Base-by-base conservation (phyloP, 2,329 filamentous ascomycete species). In the Beauveria asiatica region DNA sequence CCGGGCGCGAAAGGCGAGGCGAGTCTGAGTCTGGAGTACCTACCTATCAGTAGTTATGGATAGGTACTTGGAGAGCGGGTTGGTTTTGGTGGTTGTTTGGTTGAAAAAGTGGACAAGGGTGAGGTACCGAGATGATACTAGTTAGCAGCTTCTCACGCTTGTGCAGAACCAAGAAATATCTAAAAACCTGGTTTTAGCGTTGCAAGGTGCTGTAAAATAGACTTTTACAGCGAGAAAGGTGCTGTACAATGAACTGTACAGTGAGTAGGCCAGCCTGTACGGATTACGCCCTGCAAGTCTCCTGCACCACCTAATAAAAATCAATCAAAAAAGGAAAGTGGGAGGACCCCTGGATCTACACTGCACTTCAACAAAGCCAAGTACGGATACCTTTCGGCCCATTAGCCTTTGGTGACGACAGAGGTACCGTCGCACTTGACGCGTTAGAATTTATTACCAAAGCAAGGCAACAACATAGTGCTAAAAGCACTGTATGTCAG, bases 321-420 rank as follows among this genome's bases (percentile, higher is more conserved):
- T n/a, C 51, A 5, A 37, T 37, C 33, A 37, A 16, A 41, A 42
- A 4, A 3, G 17, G 41, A 23, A 30, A 13, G 44, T 39, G 16
- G 37, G 33, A 37, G 37, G 37, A 52, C 56, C 56, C 56, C 56
- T 59, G 46, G 48, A 59, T 59, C 56, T 44, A 9, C 54, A 16
- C 39, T 25, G 25, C 2, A 13, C 51, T 19, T 21, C 37, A 57
- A 41, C 55, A 19, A 9, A n/a, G 37, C 17, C 33, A 37, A n/a
- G 46, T 51, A 45, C 37, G 46, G 56, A 42, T 37, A 59, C 56
- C 17, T 52, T 7, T 16, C 8, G 10, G 4, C 13, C 10, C 13
- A 21, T 2, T 27, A 27, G 21, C 5, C 5, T 21, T 42, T 30
- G 46, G 56, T 52, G 56, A 25, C 25, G 39, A 25, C 3, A 37